Evolutionary conservation across 768 basidiomycete genomes (phyloP).

Genomic region (Tephrocybe sp.): DNA sequence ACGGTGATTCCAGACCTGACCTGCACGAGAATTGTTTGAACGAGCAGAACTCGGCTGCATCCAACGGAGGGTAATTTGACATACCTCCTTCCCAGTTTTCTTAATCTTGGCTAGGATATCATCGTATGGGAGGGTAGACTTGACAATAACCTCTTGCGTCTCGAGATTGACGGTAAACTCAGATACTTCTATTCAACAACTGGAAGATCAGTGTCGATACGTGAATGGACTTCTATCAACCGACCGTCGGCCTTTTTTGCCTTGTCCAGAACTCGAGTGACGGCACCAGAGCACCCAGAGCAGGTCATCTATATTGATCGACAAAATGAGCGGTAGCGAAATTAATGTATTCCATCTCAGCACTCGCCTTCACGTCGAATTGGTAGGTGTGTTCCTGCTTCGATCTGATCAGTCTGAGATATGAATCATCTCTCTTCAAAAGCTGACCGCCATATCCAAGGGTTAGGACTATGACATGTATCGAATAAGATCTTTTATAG

Average conservation of each 20-base stretch:
- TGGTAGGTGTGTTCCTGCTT: constrained; percentile 54
- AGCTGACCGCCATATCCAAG: constrained; percentile 13
- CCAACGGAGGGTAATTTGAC: constrained; percentile 13
- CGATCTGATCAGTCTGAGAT: constrained; percentile 8
- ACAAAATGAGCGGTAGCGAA: background rate
- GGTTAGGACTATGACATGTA: background rate
- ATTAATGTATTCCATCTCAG: background rate
- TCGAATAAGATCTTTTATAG: background rate
- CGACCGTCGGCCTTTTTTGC: constrained; percentile 45
- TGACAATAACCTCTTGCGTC: constrained; percentile 72
- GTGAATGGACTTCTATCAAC: background rate
- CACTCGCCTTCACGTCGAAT: constrained; percentile 77
- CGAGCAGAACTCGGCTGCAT: background rate
- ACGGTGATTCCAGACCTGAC: constrained; percentile 47
- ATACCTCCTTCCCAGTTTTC: constrained; percentile 91
- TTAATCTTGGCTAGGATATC: constrained; percentile 68
- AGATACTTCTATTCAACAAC: constrained; percentile 43
- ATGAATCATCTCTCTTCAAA: background rate
- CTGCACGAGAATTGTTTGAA: constrained; percentile 15
- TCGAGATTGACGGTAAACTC: constrained; percentile 62
- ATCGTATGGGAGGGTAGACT: constrained; percentile 57
- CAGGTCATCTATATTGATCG: constrained; percentile 74
- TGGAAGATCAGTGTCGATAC: background rate
- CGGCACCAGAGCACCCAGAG: constrained; percentile 80
- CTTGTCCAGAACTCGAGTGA: constrained; percentile 71